Percentiles rank a stretch among this genome's conserved stretches.
Conservation (phyloP, 2,329 filamentous ascomycete genomes). For the Colletotrichum higginsianum region DNA sequence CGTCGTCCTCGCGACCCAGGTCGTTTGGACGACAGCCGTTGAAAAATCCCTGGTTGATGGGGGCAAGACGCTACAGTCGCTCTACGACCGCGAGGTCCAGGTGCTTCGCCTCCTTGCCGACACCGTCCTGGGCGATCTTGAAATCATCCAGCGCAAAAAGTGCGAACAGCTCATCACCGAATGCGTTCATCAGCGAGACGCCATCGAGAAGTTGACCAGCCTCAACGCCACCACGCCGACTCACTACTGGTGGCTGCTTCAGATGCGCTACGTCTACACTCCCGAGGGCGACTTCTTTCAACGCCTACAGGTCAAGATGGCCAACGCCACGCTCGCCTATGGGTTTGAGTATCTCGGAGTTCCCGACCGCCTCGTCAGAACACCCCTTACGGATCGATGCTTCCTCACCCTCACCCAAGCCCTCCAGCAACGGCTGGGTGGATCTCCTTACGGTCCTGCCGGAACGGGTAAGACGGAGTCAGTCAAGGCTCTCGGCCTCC, state of each 20-base stretch:
- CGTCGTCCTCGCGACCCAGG: conserved; percentile 94
- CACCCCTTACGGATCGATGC: conserved; percentile 96
- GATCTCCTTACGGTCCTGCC: conserved; percentile 96
- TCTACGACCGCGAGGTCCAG: conserved; percentile 88
- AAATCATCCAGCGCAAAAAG: conserved; percentile 90
- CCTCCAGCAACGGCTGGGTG: conserved; percentile 92
- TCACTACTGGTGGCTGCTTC: conserved; percentile 93
- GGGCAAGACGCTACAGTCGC: conserved; percentile 75
- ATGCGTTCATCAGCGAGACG: conserved; percentile 96
- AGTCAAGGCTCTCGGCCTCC: conserved; percentile 96
- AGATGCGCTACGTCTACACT: conserved; percentile 96
- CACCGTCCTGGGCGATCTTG: conserved; percentile 91
- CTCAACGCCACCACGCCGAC: conserved; percentile 80
- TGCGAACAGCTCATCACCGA: conserved; percentile 99
- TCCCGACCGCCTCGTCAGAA: conserved; percentile 94
- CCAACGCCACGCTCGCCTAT: conserved; percentile 94
- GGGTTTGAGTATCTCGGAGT: conserved; percentile 99
- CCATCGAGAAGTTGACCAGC: conserved; percentile 87
- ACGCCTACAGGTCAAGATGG: conserved; percentile 93
- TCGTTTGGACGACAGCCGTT: conserved; percentile 91
- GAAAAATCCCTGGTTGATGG: conserved; percentile 82
- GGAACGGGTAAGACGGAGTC: conserved; percentile 99
- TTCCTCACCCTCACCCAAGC: conserved; percentile 98
- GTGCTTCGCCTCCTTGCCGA: conserved; percentile 88
- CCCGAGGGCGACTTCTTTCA: conserved; percentile 85